These are phyloP conservation scores for Dryadomyces quercivorus DNA, from an alignment of 2,329 filamentous ascomycete species.

Conservation along the genomic window DNA sequence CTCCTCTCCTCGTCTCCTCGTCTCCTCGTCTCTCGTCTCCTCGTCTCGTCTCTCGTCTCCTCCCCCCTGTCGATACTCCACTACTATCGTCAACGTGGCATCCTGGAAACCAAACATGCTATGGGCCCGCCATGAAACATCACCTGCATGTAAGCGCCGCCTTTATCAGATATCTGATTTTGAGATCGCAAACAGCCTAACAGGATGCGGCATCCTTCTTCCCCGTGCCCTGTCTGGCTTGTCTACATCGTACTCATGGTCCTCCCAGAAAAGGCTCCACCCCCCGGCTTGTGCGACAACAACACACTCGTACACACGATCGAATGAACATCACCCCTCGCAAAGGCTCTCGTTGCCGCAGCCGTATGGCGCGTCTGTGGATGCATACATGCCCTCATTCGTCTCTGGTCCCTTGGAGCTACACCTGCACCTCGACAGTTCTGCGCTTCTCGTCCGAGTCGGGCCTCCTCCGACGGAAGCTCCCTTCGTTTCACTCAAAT, in stretches of 20 bases:
- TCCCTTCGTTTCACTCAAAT: no score
- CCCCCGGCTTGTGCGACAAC: neutral
- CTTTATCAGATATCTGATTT: neutral
- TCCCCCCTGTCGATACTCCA: neutral
- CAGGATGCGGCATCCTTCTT: neutral
- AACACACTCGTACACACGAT: neutral
- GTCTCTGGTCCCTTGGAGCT: neutral
- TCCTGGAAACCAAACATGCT: neutral
- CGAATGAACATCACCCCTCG: neutral
- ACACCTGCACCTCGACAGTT: neutral
- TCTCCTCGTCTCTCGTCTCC: neutral
- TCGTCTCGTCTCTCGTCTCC: neutral
- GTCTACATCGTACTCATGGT: neutral
- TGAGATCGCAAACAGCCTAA: neutral
- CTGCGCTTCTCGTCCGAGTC: neutral
- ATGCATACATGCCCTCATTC: neutral
- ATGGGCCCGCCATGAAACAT: neutral
- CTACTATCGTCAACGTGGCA: neutral
- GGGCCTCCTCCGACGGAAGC: no score
- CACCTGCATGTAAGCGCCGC: constrained; percentile 1
- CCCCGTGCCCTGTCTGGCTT: no score
- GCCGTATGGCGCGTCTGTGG: neutral
- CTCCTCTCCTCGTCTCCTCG: neutral
- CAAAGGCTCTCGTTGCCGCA: neutral
- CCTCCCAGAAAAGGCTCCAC: neutral